Evolutionary conservation across 1,284 basidiomycete species (phyloP), one percentile per base, ranked within the genome.

Genomic region (Cutaneotrichosporon cavernicola): DNA sequence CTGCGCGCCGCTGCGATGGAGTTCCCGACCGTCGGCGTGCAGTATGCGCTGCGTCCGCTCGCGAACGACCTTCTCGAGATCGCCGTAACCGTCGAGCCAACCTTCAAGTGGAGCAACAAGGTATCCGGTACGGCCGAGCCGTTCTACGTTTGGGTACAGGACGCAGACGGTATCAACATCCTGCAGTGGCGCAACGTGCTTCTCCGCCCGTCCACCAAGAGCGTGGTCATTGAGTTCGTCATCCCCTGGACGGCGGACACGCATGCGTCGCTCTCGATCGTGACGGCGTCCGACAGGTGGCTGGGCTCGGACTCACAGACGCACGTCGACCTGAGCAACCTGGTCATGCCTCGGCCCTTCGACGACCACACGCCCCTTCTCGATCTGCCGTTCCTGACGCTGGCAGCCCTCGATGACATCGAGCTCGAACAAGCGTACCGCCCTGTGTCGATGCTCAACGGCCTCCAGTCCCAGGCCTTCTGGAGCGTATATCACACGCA

Each of bases 61-160:
- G 90, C 89, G 16, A 85, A 88, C 63, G 91, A 96, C 75, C 85
- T 97, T 22, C 85, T 99, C 47, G 89, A 88, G 70, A 86, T 99
- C 56, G 83, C 84, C 4, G 84, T 95, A 49, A 83, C 81, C 0
- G 83, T 93, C 46, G 82, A 81, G 22, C 86, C 87, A 26, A 81
- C 84, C 10, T 99, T 99, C 76, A 86, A 85, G n/a, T 99, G 97
- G 97, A 90, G 84, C 71, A 75, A 83, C 34, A 90, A 87, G 75
- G 73, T 89, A 5, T 94, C 97, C 69, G 91, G 90, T 0, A 83
- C 82, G 4, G 82, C 84, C 0, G 92, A 99, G 78, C 90, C 92
- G 1, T 97, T 99, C 81, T 97, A 93, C 87, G 81, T 99, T 56
- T 99, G 97, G 96, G 83, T 97, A 7, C 94, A 99, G 81, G 92